phyloP scores from a whole-genome alignment of 1,284 basidiomycete genomes.

The Ustilago loliicola region DNA sequence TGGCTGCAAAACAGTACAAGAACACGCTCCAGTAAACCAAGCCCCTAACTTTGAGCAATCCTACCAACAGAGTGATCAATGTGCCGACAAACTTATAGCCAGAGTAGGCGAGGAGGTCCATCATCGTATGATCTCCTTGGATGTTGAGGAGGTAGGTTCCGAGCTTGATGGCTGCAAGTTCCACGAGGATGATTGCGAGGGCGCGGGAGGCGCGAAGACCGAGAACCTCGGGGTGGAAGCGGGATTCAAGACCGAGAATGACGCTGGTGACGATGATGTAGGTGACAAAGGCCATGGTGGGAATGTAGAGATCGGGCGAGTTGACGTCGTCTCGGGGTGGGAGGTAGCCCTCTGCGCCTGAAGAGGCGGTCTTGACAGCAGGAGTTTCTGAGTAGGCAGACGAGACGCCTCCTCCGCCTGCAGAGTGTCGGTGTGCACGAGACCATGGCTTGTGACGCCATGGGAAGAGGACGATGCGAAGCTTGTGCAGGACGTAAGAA shows the following conservation, averaged over 20 bases:
- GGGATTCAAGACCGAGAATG: conserved; percentile 83
- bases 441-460: conserved; percentile 80
- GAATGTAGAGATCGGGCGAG: conserved; percentile 95
- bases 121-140: conserved; percentile 77
- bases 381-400: conserved; percentile 36
- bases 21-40: conserved; percentile 81
- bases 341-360: conserved; percentile 74
- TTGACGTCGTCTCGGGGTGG: conserved; percentile 95
- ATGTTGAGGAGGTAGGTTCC: conserved; percentile 93
- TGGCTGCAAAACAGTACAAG: conserved; percentile 86
- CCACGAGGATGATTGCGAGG: conserved; percentile 71
- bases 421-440: conserved; percentile 59
- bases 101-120: conserved; percentile 78
- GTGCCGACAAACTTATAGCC: conserved; percentile 92
- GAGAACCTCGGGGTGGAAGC: conserved; percentile 90
- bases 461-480: conserved; percentile 91
- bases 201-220: conserved; percentile 88
- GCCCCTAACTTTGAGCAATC: conserved; percentile 70
- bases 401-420: conserved; percentile 30
- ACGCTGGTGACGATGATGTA: conserved; percentile 89
- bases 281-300: conserved; percentile 94
- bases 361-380: conserved; percentile 30
- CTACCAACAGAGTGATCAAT: conserved; percentile 61
- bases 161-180: conserved; percentile 88
- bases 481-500: conserved; percentile 91